A percentile compares a stretch with the other conserved stretches of the same genome.
Conservation (phyloP, 2,329 filamentous ascomycete species). For the Ophiocordyceps camponoti-rufipedis region DNA sequence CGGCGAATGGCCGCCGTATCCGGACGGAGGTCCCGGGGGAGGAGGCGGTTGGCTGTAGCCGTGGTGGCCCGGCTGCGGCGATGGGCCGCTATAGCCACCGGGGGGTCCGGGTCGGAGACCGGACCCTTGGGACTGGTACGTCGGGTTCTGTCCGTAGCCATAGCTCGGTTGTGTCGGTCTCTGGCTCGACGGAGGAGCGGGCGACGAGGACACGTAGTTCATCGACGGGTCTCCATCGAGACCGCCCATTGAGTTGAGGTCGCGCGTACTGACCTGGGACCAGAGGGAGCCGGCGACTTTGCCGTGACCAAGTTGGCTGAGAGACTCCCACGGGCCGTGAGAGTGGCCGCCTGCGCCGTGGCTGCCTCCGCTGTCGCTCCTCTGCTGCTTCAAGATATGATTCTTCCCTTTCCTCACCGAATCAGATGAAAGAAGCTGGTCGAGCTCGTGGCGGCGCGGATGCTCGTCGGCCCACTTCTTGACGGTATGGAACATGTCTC, state of each 20-base stretch:
- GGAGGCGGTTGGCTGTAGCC: constrained; percentile 14
- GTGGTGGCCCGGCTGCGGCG: constrained; percentile 13
- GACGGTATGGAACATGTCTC: constrained; percentile 77
- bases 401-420: constrained; percentile 74
- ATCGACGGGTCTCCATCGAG: constrained; percentile 20
- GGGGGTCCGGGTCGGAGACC: constrained; percentile 7
- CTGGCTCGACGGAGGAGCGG: constrained; percentile 15
- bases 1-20: constrained; percentile 7
- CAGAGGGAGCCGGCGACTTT: constrained; percentile 41
- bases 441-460: constrained; percentile 47
- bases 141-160: constrained; percentile 21
- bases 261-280: constrained; percentile 40
- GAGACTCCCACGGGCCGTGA: constrained; percentile 24
- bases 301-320: constrained; percentile 31
- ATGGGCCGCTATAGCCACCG: constrained; percentile 12
- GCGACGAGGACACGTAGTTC: constrained; percentile 20
- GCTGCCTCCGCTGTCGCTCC: not conserved
- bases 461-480: constrained; percentile 60
- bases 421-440: constrained; percentile 61
- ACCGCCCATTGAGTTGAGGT: constrained; percentile 35
- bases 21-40: constrained; percentile 9
- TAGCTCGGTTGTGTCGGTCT: constrained; percentile 15
- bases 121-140: constrained; percentile 7
- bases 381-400: constrained; percentile 33
- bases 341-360: constrained; percentile 16